Base-by-base conservation (phyloP, 129 eudicot genomes). In the Tanacetum coccineum region DNA sequence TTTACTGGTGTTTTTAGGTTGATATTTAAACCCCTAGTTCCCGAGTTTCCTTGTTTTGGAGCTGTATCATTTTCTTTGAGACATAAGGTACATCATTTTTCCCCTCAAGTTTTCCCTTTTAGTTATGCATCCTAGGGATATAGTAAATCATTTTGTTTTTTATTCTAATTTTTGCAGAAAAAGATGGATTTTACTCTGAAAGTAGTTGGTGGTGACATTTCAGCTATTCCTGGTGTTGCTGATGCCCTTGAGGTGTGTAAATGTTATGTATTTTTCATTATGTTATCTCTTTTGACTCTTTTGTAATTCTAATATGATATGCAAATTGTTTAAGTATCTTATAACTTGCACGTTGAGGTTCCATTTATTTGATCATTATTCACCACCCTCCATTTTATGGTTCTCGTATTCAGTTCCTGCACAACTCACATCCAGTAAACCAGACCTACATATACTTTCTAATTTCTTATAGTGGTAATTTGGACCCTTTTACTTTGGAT, bases 1-100 rank as follows among this genome's bases (percentile, higher is more conserved):
- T 92, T 92, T 73, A 85, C 98, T 20, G 98, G 98, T 64, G 80
- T 92, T 68, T 92, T 92, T 83, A 85, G 98, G 75, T 71, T 92
- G 87, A 92, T 92, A 13, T 92, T 92, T 70, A 92, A 86, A 76
- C 98, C 98, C 49, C 76, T 92, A 66, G 98, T 92, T 80, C 87
- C 80, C 0, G 98, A 85, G 67, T 75, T 92, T 18, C 98, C 98
- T 65, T 86, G 98, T 74, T 92, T 92, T 72, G 98, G 98, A 78
- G 98, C 98, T 60, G 94, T 92, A 54, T 85, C 80, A 20, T 85
- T 67, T 71, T 92, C 98, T 28, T 59, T 92, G 73, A 85, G 98
- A 48, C 77, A 92, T 25, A 92, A 92, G 86, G 98, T 85, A 40
- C 45, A 60, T 64, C 55, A 26, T 45, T 48, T 76, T 61, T 66